phyloP scores from a whole-genome alignment of 352 stramenopile genomes.

The Aphanomyces invadans region DNA sequence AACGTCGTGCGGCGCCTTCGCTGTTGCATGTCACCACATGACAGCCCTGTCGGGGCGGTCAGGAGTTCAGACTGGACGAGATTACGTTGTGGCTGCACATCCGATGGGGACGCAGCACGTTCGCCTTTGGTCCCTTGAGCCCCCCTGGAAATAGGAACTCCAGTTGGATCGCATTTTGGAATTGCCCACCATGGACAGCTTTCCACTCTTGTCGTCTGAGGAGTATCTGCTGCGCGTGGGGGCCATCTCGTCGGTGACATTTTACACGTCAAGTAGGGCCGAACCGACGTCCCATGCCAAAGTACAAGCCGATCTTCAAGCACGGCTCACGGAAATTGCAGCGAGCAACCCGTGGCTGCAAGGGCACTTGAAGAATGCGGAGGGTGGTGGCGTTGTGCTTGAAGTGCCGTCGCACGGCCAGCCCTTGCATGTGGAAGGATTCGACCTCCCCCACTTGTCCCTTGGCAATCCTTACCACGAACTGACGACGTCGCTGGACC shows the following conservation, averaged over 20 bases:
- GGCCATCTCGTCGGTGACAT: constrained; percentile 35
- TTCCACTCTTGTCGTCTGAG: neutral
- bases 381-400: neutral
- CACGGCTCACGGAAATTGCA: constrained; percentile 28
- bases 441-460: neutral
- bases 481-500: neutral
- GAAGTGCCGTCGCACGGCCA: neutral
- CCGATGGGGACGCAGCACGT: too few species aligned
- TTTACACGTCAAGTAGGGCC: constrained; percentile 29
- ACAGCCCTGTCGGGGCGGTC: too few species aligned
- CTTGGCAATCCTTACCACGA: neutral
- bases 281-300: constrained; percentile 12
- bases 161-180: too few species aligned
- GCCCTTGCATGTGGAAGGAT: neutral
- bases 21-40: too few species aligned
- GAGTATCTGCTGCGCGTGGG: constrained; percentile 21
- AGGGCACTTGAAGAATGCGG: constrained; percentile 29
- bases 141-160: too few species aligned
- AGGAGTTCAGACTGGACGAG: too few species aligned
- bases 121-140: too few species aligned
- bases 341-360: constrained; percentile 38
- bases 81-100: too few species aligned
- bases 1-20: too few species aligned
- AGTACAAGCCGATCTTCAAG: constrained; percentile 10
- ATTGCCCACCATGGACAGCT: neutral